phyloP scores from a whole-genome alignment of 1,284 basidiomycete genomes.

The Baeospora myosura region DNA sequence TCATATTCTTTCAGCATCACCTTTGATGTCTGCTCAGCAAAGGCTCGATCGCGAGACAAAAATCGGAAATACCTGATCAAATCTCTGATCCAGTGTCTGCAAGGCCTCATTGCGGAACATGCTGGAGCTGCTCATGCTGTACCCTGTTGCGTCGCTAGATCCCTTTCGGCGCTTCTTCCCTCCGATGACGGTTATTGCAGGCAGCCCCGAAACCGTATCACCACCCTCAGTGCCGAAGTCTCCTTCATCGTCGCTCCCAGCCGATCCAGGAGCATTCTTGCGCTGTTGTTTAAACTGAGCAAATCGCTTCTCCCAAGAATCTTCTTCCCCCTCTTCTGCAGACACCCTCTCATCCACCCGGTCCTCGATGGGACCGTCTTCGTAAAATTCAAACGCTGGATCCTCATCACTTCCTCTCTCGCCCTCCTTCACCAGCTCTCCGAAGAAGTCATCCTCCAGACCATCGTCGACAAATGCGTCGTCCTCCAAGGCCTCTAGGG shows the following conservation, averaged over 20 bases:
- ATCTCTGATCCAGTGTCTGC: conserved; percentile 85
- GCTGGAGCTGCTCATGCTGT: conserved; percentile 95
- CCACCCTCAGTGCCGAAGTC: conserved; percentile 66
- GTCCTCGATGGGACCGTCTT: conserved; percentile 42
- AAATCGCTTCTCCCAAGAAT: conserved; percentile 71
- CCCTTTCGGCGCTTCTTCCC: conserved; percentile 64
- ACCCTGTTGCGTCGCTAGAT: conserved; percentile 80
- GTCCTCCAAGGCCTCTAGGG: conserved; percentile 91
- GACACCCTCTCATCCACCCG: conserved; percentile 16
- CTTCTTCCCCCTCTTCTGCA: conserved; percentile 24
- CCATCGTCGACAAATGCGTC: conserved; percentile 86
- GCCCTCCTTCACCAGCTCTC: conserved; percentile 67
- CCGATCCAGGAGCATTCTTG: conserved; percentile 19
- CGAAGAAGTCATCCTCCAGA: conserved; percentile 68
- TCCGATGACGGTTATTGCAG: conserved; percentile 67
- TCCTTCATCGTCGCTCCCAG: conserved; percentile 32
- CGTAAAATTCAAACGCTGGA: conserved; percentile 62
- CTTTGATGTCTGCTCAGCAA: conserved; percentile 23
- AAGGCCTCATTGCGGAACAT: conserved; percentile 92
- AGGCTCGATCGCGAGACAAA: conserved; percentile 1
- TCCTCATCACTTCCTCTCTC: conserved; percentile 52
- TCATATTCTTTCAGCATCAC: conserved; percentile 75
- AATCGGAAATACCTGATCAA: conserved; percentile 66
- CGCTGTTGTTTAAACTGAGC: conserved; percentile 65
- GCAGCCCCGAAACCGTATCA: conserved; percentile 73